Evolutionary conservation across 78 protist genomes (phyloP).

Genomic region (Protostelium mycophagum): DNA sequence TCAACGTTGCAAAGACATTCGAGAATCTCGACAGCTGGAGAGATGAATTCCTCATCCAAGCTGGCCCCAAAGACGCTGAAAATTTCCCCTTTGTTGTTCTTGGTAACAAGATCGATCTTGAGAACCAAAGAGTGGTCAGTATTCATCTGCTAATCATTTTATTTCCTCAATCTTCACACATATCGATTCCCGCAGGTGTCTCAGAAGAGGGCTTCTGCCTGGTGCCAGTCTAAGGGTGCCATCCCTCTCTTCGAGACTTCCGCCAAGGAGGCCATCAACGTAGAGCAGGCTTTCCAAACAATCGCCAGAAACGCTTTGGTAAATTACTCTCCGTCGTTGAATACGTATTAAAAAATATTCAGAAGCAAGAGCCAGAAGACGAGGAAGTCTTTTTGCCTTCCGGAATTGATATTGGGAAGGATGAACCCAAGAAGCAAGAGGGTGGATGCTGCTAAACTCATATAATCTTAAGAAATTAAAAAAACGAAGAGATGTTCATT

Average conservation of each 20-base stretch:
- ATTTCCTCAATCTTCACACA: background rate
- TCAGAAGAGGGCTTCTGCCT: slow-evolving; percentile 86
- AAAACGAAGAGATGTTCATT: no score
- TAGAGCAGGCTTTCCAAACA: slow-evolving; percentile 96
- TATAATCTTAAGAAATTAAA: no score
- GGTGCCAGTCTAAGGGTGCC: slow-evolving; percentile 91
- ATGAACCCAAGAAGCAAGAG: background rate
- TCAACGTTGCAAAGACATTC: slow-evolving; percentile 91
- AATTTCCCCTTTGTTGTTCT: slow-evolving; percentile 95
- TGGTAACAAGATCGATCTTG: slow-evolving; percentile 98
- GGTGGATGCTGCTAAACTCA: background rate
- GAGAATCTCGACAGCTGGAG: slow-evolving; percentile 96
- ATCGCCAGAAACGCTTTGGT: slow-evolving; percentile 86
- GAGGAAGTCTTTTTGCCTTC: background rate
- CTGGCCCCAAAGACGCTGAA: slow-evolving; percentile 94
- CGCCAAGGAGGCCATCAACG: slow-evolving; percentile 97
- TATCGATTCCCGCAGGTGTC: slow-evolving; percentile 23
- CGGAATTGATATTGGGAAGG: background rate
- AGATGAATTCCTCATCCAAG: slow-evolving; percentile 97
- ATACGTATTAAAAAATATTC: background rate
- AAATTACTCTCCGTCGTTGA: background rate
- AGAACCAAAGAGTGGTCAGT: slow-evolving; percentile 79
- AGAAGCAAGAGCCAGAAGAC: background rate
- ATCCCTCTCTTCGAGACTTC: slow-evolving; percentile 97
- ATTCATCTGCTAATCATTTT: background rate